These are phyloP conservation scores for Cladosporium sp. DNA, from an alignment of 2,329 filamentous ascomycete genomes.

Conservation along the genomic window DNA sequence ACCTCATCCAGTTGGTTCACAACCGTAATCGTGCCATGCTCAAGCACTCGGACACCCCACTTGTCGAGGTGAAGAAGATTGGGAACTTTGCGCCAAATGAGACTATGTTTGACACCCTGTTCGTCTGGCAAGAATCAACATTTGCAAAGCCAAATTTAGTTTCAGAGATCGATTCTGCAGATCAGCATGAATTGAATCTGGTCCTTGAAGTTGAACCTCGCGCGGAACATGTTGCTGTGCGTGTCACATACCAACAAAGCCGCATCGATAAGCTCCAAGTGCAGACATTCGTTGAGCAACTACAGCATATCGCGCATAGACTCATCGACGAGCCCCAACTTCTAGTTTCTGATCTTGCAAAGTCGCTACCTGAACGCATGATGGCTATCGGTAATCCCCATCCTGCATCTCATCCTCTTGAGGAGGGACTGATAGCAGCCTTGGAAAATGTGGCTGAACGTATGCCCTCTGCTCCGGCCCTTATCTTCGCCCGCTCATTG, in stretches of 20 bases:
- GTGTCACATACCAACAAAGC: slow-evolving; percentile 52
- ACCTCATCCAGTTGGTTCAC: slow-evolving; percentile 63
- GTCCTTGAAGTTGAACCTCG: slow-evolving; percentile 71
- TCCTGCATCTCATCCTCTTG: slow-evolving; percentile 24
- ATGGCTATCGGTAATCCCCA: slow-evolving; percentile 42
- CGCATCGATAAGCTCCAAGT: slow-evolving; percentile 55
- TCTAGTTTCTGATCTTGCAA: slow-evolving; percentile 30
- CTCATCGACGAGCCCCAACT: slow-evolving; percentile 39
- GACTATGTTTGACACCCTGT: slow-evolving; percentile 68
- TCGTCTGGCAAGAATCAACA: slow-evolving; percentile 79
- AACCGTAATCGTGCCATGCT: slow-evolving; percentile 62
- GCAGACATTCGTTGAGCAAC: slow-evolving; percentile 55
- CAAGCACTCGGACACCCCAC: slow-evolving; percentile 58
- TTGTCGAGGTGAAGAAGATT: slow-evolving; percentile 65
- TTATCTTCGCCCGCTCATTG: slow-evolving; percentile 59
- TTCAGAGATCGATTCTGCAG: slow-evolving; percentile 56
- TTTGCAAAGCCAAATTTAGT: slow-evolving; percentile 38
- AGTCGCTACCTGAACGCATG: slow-evolving; percentile 21
- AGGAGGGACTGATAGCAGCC: slow-evolving; percentile 27
- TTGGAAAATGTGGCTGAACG: slow-evolving; percentile 30
- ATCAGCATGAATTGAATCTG: slow-evolving; percentile 71
- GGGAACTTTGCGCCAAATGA: slow-evolving; percentile 53
- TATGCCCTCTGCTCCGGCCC: slow-evolving; percentile 58
- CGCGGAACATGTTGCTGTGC: slow-evolving; percentile 43
- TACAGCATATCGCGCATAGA: slow-evolving; percentile 50